phyloP scores from a whole-genome alignment of 345 rosid genomes.

The Bruguiera sexangula region DNA sequence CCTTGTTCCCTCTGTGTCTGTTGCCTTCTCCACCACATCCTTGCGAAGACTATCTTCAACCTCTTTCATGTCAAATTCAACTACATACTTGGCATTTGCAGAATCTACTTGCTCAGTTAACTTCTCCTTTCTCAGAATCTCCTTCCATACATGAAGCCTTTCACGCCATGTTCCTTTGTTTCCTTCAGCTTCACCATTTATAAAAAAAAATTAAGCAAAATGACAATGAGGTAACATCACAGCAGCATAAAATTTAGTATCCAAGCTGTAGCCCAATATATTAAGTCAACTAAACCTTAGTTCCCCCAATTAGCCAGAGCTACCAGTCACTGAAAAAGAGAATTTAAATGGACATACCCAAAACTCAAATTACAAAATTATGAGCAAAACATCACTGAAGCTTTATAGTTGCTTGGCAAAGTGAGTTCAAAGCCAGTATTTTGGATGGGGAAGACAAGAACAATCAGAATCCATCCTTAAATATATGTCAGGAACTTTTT shows the following conservation, averaged over 20 bases:
- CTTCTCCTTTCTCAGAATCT: slow-evolving; percentile 62
- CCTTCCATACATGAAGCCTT: slow-evolving; percentile 72
- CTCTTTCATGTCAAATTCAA: slow-evolving; percentile 95
- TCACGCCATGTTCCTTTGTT: slow-evolving; percentile 64
- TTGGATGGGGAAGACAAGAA: too few species aligned
- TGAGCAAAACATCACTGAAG: too few species aligned
- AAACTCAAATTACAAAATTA: too few species aligned
- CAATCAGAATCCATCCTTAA: too few species aligned
- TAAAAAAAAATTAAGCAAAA: slow-evolving; percentile 13
- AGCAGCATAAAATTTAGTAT: background rate
- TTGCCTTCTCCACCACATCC: slow-evolving; percentile 60
- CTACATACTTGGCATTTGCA: slow-evolving; percentile 64
- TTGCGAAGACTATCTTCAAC: slow-evolving; percentile 90
- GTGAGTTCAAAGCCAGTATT: too few species aligned
- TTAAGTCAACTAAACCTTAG: too few species aligned
- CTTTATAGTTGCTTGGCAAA: too few species aligned
- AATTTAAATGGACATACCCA: too few species aligned
- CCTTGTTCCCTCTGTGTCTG: slow-evolving; percentile 63
- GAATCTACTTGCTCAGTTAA: slow-evolving; percentile 60
- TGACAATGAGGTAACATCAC: background rate
- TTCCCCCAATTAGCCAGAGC: too few species aligned
- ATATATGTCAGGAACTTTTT: too few species aligned
- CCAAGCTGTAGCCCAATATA: too few species aligned
- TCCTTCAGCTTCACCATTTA: slow-evolving; percentile 45
- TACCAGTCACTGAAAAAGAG: too few species aligned